These are phyloP conservation scores for Uronychia binucleata DNA, from an alignment of 73 alveolate species.

Conservation along the genomic window DNA sequence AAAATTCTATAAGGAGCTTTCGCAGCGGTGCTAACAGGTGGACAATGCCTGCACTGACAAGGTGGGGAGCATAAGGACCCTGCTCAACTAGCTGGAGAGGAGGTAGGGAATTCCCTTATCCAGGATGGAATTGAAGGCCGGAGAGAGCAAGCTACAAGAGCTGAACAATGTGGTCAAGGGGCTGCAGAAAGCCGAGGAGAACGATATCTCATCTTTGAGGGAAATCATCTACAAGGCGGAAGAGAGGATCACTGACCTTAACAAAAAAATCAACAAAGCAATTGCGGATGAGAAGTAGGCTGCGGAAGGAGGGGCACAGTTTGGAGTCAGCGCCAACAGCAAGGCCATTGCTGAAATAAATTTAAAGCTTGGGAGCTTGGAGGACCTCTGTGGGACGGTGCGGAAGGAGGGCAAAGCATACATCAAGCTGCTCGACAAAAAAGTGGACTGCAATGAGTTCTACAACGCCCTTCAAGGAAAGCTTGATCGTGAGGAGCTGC, in stretches of 20 bases:
- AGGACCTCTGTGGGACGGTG: neutral
- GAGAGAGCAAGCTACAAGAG: neutral
- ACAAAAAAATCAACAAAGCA: neutral
- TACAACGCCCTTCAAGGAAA: neutral
- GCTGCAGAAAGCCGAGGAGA: neutral
- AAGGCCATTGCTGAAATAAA: neutral
- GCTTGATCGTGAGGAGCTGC: neutral
- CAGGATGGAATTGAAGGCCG: neutral
- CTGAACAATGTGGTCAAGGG: neutral
- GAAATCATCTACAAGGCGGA: neutral
- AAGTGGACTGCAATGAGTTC: neutral
- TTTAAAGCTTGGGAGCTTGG: neutral
- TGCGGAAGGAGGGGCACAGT: too few relatives aligned
- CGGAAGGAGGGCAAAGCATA: neutral
- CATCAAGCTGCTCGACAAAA: neutral
- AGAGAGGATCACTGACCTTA: neutral
- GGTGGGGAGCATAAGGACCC: too few relatives aligned
- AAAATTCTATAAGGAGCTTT: neutral
- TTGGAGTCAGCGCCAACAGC: neutral
- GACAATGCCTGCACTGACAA: neutral
- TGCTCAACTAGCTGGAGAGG: too few relatives aligned
- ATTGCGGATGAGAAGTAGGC: neutral
- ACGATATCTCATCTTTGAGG: neutral
- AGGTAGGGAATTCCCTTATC: too few relatives aligned
- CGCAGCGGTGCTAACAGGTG: neutral